A percentile compares a stretch with the other conserved stretches of the same genome.
Conservation (phyloP, 2,329 filamentous ascomycete genomes). For the Cladosporium sp. region DNA sequence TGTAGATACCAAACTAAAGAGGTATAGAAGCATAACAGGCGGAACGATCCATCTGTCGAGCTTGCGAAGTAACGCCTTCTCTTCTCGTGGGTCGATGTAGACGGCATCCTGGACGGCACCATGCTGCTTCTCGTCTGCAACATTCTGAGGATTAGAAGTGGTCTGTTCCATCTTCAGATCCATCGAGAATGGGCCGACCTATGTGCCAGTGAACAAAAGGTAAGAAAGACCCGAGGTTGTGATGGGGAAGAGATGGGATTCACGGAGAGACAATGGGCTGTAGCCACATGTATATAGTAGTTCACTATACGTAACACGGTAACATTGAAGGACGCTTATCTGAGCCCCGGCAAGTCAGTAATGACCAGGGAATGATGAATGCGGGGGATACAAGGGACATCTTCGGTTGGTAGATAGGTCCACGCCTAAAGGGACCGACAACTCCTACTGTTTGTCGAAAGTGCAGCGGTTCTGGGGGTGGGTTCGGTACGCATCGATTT, state of each 20-base stretch:
- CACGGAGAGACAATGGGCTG: not conserved
- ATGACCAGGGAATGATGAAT: not conserved
- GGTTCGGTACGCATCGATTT: not conserved
- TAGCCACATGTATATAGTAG: not conserved
- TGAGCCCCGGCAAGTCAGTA: not conserved
- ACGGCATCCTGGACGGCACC: not conserved
- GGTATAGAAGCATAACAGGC: slow-evolving; percentile 51
- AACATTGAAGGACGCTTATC: not conserved
- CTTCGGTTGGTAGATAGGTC: slow-evolving; percentile 5
- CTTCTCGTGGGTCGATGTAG: slow-evolving; percentile 42
- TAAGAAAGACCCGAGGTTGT: not conserved
- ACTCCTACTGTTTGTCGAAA: too few relatives aligned
- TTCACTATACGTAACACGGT: slow-evolving; percentile 4
- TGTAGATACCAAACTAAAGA: slow-evolving; percentile 55
- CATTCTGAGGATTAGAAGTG: not conserved
- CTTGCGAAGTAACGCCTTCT: slow-evolving; percentile 45
- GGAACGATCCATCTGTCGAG: slow-evolving; percentile 48
- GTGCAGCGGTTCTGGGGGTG: not conserved
- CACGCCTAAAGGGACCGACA: not conserved
- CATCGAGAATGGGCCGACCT: not conserved
- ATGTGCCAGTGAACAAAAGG: not conserved
- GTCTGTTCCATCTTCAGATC: slow-evolving; percentile 1
- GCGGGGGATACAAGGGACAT: slow-evolving; percentile 2
- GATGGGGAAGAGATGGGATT: not conserved
- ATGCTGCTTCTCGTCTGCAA: not conserved